Percentiles rank a stretch among this genome's conserved stretches.
These are phyloP conservation scores for Stachybotrys echinatus DNA, from an alignment of 2,329 filamentous ascomycete genomes.

Conservation along the genomic window DNA sequence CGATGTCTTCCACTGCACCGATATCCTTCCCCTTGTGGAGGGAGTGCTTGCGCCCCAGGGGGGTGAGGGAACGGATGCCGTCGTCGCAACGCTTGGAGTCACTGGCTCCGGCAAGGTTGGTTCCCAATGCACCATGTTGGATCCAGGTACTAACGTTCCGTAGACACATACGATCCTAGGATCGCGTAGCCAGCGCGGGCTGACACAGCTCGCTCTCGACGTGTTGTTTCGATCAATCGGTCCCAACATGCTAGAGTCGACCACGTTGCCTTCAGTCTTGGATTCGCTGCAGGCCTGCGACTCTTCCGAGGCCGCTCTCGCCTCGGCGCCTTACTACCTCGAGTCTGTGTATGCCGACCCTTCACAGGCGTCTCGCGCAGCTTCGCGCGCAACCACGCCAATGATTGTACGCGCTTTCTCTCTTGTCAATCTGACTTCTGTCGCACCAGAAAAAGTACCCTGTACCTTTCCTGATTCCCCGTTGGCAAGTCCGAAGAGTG, in stretches of 20 bases:
- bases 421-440: constrained; percentile 17
- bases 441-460: constrained; percentile 3
- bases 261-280: constrained; percentile 55
- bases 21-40: constrained; percentile 69
- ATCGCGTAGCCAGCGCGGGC: constrained; percentile 75
- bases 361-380: constrained; percentile 48
- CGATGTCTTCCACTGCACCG: constrained; percentile 78
- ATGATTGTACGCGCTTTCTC: constrained; percentile 54
- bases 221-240: constrained; percentile 80
- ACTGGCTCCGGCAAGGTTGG: constrained; percentile 91
- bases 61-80: constrained; percentile 77
- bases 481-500: constrained; percentile 32
- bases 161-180: constrained; percentile 95
- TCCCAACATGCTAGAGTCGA: constrained; percentile 61
- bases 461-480: constrained; percentile 23
- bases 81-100: constrained; percentile 87
- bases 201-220: constrained; percentile 89
- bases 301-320: constrained; percentile 72
- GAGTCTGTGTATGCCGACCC: constrained; percentile 71
- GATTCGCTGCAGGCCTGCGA: constrained; percentile 73
- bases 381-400: constrained; percentile 64
- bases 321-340: constrained; percentile 69
- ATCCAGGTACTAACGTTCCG: not conserved
- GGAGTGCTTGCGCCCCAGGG: constrained; percentile 71
- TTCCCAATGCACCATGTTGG: not conserved